A percentile compares a stretch with the other conserved stretches of the same genome.
Conservation (phyloP, 768 basidiomycete genomes). For the Leucosporidium scottii region DNA sequence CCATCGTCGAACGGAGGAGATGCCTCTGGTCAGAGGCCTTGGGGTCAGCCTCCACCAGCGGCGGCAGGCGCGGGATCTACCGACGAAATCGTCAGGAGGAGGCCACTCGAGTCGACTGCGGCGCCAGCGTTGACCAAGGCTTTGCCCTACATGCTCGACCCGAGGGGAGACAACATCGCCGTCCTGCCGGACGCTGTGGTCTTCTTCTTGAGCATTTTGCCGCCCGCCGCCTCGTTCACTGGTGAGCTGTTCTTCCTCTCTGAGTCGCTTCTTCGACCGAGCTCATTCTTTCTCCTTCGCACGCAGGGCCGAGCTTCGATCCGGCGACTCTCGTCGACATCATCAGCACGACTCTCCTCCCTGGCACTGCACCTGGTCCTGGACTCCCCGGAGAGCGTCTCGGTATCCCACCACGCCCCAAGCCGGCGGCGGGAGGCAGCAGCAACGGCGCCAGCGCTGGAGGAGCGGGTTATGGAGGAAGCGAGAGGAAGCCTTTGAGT, state of each 20-base stretch:
- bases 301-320: conserved; percentile 23
- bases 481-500: not conserved
- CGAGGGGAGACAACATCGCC: conserved; percentile 34
- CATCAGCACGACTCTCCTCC: conserved; percentile 29
- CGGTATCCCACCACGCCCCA: conserved; percentile 12
- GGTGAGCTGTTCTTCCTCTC: conserved; percentile 49
- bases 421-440: not conserved
- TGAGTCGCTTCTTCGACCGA: too few relatives aligned
- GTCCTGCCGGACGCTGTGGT: conserved; percentile 51
- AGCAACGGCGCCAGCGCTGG: not conserved
- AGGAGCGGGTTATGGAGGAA: not conserved
- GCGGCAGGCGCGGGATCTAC: not conserved
- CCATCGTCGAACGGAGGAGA: conserved; percentile 1
- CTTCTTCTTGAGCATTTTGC: conserved; percentile 80
- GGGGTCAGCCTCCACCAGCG: not conserved
- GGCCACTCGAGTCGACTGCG: not conserved
- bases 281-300: not conserved
- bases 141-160: conserved; percentile 47
- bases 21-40: not conserved
- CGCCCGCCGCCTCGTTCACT: conserved; percentile 66
- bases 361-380: conserved; percentile 28
- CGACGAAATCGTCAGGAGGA: not conserved
- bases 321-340: conserved; percentile 30
- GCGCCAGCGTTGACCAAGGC: conserved; percentile 34
- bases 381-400: conserved; percentile 30